A percentile compares a stretch with the other conserved stretches of the same genome.
Evolutionary conservation across 495 filamentous ascomycete genomes (phyloP).

Genomic region (Trichoderma reesei): DNA sequence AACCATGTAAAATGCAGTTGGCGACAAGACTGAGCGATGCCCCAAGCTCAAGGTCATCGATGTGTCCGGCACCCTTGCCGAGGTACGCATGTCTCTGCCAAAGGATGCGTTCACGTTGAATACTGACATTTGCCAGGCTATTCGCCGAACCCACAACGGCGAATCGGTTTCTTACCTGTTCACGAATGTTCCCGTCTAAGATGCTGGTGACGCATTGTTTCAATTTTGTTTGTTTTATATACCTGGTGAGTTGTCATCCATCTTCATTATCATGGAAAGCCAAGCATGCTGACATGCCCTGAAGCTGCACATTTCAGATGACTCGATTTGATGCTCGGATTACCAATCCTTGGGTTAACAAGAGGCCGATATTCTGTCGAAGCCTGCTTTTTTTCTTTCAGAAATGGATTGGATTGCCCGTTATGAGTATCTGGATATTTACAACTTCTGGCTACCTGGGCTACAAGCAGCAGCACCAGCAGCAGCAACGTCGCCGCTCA

Average conservation of each 20-base stretch:
- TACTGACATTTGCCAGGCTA: constrained; percentile 34
- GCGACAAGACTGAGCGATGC: constrained; percentile 62
- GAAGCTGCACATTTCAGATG: neutral
- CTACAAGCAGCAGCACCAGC: too few species aligned
- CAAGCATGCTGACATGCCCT: neutral
- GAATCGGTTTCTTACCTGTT: constrained; percentile 13
- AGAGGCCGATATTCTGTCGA: neutral
- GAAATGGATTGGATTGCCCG: neutral
- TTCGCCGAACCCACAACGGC: constrained; percentile 85
- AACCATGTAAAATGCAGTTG: constrained; percentile 59
- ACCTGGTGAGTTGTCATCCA: neutral
- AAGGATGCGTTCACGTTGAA: neutral
- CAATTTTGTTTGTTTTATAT: neutral
- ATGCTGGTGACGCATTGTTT: neutral
- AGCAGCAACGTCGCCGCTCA: too few species aligned
- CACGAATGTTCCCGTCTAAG: constrained; percentile 11
- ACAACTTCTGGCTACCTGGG: neutral
- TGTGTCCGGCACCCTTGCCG: constrained; percentile 67
- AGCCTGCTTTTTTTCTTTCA: neutral
- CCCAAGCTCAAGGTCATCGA: constrained; percentile 82
- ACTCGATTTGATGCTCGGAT: neutral
- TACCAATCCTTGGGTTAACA: neutral
- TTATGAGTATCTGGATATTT: too few species aligned
- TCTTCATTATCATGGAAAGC: neutral
- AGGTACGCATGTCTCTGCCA: constrained; percentile 28